These are phyloP conservation scores for Solanum chilense DNA, from an alignment of 257 asterid genomes.

Conservation along the genomic window DNA sequence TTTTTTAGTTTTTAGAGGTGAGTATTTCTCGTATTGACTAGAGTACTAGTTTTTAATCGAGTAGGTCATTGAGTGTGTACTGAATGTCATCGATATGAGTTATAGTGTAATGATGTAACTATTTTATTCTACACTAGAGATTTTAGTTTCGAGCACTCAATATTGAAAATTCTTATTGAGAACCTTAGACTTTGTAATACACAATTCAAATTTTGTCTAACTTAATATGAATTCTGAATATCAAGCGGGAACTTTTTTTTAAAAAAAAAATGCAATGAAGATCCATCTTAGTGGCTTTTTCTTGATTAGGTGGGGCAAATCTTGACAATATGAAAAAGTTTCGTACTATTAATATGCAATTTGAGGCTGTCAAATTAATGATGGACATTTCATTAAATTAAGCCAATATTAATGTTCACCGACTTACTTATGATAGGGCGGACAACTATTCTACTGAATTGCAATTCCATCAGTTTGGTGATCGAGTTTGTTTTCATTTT, in stretches of 20 bases:
- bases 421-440: neutral
- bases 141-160: rapidly evolving
- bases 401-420: neutral
- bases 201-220: neutral
- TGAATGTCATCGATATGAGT: too few species aligned
- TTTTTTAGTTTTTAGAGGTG: neutral
- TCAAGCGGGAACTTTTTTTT: too few species aligned
- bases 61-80: neutral
- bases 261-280: too few species aligned
- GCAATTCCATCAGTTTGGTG: neutral
- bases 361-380: neutral
- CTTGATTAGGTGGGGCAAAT: neutral
- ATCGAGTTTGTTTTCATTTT: neutral
- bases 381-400: neutral
- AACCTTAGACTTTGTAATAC: rapidly evolving
- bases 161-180: rapidly evolving
- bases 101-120: too few species aligned
- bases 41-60: neutral
- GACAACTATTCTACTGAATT: neutral
- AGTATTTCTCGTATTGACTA: neutral
- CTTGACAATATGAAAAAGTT: neutral
- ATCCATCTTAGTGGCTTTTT: neutral
- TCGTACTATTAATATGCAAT: neutral
- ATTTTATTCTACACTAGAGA: too few species aligned
- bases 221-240: too few species aligned